These are phyloP conservation scores for Epichloe bromicola DNA, from an alignment of 2,329 filamentous ascomycete species.

Conservation along the genomic window DNA sequence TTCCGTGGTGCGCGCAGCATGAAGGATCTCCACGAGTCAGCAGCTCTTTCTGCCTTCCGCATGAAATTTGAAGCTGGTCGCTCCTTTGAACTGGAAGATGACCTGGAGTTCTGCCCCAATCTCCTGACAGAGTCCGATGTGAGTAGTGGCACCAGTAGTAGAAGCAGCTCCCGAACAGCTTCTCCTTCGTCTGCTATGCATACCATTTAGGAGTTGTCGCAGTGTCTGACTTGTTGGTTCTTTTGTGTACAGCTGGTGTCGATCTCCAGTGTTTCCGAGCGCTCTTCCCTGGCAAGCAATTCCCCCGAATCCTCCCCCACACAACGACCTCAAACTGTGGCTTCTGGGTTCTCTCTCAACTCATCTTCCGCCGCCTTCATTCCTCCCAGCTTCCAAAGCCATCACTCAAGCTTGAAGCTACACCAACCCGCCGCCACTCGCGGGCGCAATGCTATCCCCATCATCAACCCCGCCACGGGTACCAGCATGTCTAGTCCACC, in stretches of 20 bases:
- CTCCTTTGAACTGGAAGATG: conserved; percentile 91
- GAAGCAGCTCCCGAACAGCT: not conserved
- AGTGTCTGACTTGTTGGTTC: conserved; percentile 20
- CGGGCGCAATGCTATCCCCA: conserved; percentile 88
- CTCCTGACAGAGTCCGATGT: conserved; percentile 90
- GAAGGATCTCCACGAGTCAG: conserved; percentile 74
- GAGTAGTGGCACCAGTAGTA: conserved; percentile 27
- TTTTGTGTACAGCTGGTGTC: conserved; percentile 58
- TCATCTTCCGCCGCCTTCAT: conserved; percentile 53
- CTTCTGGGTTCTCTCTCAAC: conserved; percentile 63
- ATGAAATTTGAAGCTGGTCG: conserved; percentile 80
- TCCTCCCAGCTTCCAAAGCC: conserved; percentile 52
- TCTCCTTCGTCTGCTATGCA: conserved; percentile 2
- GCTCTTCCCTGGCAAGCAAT: conserved; percentile 86
- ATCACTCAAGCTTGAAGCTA: conserved; percentile 58
- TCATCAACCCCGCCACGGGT: conserved; percentile 90
- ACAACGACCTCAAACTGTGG: conserved; percentile 70
- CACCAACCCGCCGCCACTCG: conserved; percentile 86
- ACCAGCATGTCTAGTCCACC: conserved; percentile 81
- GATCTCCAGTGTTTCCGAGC: conserved; percentile 85
- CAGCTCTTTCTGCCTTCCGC: conserved; percentile 64
- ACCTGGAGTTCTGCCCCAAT: conserved; percentile 88
- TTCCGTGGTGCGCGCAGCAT: conserved; percentile 74
- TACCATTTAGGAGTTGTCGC: not conserved
- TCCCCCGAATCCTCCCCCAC: conserved; percentile 91